Conservation (phyloP, 768 basidiomycete genomes). For the Amanita thiersii region DNA sequence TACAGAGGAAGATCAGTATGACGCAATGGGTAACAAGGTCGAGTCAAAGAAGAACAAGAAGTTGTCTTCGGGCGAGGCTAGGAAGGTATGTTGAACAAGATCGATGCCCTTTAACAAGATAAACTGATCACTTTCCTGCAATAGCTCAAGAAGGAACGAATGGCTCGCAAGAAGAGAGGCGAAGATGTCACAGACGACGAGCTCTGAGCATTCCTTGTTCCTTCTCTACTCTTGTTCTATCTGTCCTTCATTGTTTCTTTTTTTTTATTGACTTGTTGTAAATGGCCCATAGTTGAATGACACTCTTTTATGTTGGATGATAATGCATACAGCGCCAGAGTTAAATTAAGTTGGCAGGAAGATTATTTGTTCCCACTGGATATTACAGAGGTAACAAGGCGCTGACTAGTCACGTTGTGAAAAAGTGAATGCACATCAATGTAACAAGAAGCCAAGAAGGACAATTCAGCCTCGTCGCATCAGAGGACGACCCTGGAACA, state of each 20-base stretch:
- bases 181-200: conserved; percentile 71
- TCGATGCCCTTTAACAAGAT: conserved; percentile 10
- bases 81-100: conserved; percentile 46
- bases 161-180: conserved; percentile 82
- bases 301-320: no score
- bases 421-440: neutral
- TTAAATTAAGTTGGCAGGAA: no score
- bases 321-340: no score
- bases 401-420: no score
- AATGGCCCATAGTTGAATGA: no score
- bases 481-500: conserved; percentile 32
- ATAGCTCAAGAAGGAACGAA: conserved; percentile 90
- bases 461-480: neutral
- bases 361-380: no score
- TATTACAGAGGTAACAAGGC: no score
- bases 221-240: conserved; percentile 5
- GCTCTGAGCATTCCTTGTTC: conserved; percentile 25
- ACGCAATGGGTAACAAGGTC: conserved; percentile 98
- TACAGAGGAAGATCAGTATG: conserved; percentile 86
- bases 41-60: conserved; percentile 83
- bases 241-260: neutral
- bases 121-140: neutral
- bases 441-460: neutral
- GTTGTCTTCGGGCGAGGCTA: conserved; percentile 69
- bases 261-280: no score